These are phyloP conservation scores for Mucor ambiguus DNA, from an alignment of 371 early-diverging fungal genomes.

Conservation along the genomic window DNA sequence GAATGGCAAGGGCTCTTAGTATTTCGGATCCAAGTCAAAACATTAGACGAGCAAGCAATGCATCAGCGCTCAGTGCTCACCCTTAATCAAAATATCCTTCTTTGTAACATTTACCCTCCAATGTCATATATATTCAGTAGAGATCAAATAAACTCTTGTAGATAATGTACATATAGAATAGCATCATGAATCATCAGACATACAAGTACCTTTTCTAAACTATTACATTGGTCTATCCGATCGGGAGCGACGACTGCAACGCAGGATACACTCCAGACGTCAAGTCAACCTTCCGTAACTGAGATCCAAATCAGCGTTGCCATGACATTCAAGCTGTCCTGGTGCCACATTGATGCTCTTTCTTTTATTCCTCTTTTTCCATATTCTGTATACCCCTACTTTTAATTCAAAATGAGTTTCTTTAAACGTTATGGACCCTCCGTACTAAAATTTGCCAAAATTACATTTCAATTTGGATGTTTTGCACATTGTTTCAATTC, in stretches of 20 bases:
- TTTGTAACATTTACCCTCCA: neutral
- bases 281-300: neutral
- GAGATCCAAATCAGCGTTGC: neutral
- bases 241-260: neutral
- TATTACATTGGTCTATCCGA: too few relatives aligned
- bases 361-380: constrained; percentile 1
- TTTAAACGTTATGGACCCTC: constrained; percentile 9
- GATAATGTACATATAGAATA: neutral
- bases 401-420: constrained; percentile 8
- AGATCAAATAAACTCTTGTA: neutral
- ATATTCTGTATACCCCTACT: neutral
- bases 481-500: constrained; percentile 64
- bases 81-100: constrained; percentile 1
- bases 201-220: too few relatives aligned
- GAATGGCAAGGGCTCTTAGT: constrained; percentile 12
- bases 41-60: constrained; percentile 10
- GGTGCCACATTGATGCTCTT: neutral
- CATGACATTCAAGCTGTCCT: neutral
- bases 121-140: neutral
- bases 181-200: neutral
- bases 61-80: constrained; percentile 8
- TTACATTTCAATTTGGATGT: constrained; percentile 57
- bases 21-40: constrained; percentile 3
- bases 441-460: constrained; percentile 15
- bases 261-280: neutral